Evolutionary conservation across 2,329 filamentous ascomycete species (phyloP).

Genomic region (Colletotrichum gigasporum): DNA sequence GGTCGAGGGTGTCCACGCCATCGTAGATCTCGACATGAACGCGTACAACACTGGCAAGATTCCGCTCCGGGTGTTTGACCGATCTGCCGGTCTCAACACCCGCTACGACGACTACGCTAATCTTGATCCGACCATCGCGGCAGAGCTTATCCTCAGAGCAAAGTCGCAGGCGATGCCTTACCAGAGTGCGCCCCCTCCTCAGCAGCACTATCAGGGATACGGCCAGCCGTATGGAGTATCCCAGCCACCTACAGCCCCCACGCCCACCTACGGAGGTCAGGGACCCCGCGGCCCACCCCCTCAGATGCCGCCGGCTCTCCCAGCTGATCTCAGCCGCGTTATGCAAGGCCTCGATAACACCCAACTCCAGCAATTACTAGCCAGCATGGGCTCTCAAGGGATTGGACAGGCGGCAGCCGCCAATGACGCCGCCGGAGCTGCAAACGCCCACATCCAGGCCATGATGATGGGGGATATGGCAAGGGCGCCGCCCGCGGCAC

Average conservation of each 20-base stretch:
- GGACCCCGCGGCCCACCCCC: conserved; percentile 26
- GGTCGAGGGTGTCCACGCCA: conserved; percentile 86
- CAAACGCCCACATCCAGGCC: conserved; percentile 51
- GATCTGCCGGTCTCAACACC: conserved; percentile 76
- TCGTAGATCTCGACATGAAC: conserved; percentile 77
- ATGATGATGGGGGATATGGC: conserved; percentile 52
- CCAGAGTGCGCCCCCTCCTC: conserved; percentile 24
- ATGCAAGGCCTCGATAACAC: conserved; percentile 75
- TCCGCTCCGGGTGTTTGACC: conserved; percentile 85
- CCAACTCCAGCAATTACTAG: conserved; percentile 75
- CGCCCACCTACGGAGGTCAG: conserved; percentile 23
- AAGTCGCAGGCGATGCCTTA: conserved; percentile 56
- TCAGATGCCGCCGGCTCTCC: conserved; percentile 39
- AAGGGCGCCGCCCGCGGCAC: conserved; percentile 30
- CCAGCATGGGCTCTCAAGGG: conserved; percentile 47
- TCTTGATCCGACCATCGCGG: conserved; percentile 80
- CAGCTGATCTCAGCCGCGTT: conserved; percentile 68
- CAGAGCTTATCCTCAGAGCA: conserved; percentile 80
- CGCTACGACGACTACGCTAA: conserved; percentile 89
- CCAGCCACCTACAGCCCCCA: conserved; percentile 34
- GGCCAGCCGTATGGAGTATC: conserved; percentile 43
- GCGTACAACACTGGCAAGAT: conserved; percentile 79
- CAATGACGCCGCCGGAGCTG: conserved; percentile 34
- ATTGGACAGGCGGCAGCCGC: conserved; percentile 22
- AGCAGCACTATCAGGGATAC: conserved; percentile 36